phyloP scores from a whole-genome alignment of 257 asterid genomes.

The Thymus quinquecostatus region DNA sequence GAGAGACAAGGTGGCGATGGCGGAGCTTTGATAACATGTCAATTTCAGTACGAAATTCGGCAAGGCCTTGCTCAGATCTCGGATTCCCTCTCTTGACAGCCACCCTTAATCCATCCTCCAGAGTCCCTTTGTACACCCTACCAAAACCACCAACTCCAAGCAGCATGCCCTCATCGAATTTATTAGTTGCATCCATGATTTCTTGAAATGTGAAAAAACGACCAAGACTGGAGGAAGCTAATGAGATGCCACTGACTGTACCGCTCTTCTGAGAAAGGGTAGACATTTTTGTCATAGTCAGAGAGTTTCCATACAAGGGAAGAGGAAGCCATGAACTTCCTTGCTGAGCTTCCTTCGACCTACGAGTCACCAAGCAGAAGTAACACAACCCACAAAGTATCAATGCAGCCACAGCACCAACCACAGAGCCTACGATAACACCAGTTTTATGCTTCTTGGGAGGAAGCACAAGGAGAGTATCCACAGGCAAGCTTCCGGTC shows the following conservation, averaged over 20 bases:
- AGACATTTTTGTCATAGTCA: conserved; percentile 61
- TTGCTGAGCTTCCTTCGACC: conserved; percentile 52
- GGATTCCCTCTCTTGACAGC: conserved; percentile 88
- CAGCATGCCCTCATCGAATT: conserved; percentile 63
- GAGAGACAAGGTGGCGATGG: conserved; percentile 80
- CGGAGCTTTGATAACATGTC: conserved; percentile 81
- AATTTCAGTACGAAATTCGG: conserved; percentile 75
- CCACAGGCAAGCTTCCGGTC: conserved; percentile 56
- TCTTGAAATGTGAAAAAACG: conserved; percentile 71
- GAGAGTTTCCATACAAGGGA: conserved; percentile 70
- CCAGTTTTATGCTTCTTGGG: conserved; percentile 44
- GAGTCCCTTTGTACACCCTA: conserved; percentile 67
- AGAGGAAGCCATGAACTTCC: conserved; percentile 67
- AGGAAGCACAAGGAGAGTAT: conserved; percentile 42
- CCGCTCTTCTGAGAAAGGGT: conserved; percentile 66
- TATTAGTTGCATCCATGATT: conserved; percentile 68
- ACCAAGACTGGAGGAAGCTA: conserved; percentile 61
- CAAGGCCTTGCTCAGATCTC: conserved; percentile 77
- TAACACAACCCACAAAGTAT: conserved; percentile 53
- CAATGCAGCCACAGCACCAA: conserved; percentile 46
- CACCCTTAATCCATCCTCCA: conserved; percentile 66
- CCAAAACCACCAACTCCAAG: conserved; percentile 91
- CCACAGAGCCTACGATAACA: conserved; percentile 47
- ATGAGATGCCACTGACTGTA: conserved; percentile 67
- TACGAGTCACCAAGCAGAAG: conserved; percentile 47